These are phyloP conservation scores for Orobanche coerulescens DNA, from an alignment of 257 asterid genomes.

Conservation along the genomic window DNA sequence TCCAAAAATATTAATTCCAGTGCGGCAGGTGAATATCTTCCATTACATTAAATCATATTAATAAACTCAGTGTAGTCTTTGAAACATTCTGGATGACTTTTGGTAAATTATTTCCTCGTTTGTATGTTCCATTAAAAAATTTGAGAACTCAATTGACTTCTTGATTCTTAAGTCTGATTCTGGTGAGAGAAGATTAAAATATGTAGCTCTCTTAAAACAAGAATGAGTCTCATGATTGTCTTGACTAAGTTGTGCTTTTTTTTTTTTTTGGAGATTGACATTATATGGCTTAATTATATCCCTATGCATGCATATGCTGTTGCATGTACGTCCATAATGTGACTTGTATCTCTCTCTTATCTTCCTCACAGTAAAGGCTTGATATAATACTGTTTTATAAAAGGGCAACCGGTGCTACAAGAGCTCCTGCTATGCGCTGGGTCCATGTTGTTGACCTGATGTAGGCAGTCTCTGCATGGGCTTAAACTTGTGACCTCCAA, in stretches of 20 bases:
- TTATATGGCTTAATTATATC: not conserved
- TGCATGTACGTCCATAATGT: not conserved
- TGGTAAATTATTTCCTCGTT: not conserved
- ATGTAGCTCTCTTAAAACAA: not conserved
- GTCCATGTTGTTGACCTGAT: no score
- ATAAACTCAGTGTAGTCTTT: conserved; percentile 1
- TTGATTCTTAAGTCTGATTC: not conserved
- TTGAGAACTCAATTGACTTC: not conserved
- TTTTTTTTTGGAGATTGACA: not conserved
- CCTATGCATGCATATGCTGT: not conserved
- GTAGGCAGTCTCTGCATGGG: no score
- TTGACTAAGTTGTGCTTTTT: not conserved
- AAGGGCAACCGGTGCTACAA: no score
- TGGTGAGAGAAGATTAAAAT: not conserved
- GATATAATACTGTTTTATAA: no score
- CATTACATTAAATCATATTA: not conserved
- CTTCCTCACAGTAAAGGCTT: not conserved
- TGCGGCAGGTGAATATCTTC: conserved; percentile 50
- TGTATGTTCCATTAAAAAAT: not conserved
- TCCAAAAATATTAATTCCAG: conserved; percentile 66
- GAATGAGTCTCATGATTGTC: not conserved
- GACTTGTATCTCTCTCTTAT: not conserved
- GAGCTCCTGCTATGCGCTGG: no score
- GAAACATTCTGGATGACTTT: not conserved
- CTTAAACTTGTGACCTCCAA: no score